These are phyloP conservation scores for Physcomitrium patens DNA, from an alignment of 225 moss, liverwort and hornwort species.

Conservation along the genomic window DNA sequence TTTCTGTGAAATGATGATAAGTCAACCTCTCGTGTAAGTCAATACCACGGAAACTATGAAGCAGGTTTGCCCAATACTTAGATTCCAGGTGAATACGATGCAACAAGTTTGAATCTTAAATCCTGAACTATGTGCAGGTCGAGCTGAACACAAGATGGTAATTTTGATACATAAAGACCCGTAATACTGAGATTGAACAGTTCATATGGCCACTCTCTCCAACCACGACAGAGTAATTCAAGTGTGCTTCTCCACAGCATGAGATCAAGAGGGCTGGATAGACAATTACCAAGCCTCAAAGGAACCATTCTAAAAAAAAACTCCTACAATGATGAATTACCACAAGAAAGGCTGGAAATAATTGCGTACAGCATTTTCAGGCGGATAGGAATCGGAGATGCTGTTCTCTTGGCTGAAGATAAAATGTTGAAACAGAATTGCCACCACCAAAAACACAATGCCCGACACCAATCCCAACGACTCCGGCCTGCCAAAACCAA, in stretches of 20 bases:
- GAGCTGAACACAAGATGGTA: constrained; percentile 25
- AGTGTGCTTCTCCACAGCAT: constrained; percentile 7
- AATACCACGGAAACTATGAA: no score
- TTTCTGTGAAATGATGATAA: no score
- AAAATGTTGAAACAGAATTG: constrained; percentile 88
- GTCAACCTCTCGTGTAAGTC: no score
- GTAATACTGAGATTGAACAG: constrained; percentile 16
- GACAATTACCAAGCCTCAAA: constrained; percentile 20
- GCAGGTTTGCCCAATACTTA: no score
- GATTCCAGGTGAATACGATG: no score
- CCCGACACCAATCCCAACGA: constrained; percentile 89
- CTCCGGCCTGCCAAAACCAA: constrained; percentile 74
- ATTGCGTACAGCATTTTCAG: constrained; percentile 29
- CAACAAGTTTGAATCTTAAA: neutral
- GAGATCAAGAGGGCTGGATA: constrained; percentile 37
- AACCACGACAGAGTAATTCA: constrained; percentile 21
- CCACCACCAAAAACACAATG: constrained; percentile 80
- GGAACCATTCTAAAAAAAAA: no score
- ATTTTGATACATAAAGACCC: constrained; percentile 24
- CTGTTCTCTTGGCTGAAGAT: constrained; percentile 87
- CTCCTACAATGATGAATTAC: no score
- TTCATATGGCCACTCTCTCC: constrained; percentile 30
- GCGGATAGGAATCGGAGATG: constrained; percentile 63
- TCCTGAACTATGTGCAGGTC: constrained; percentile 17
- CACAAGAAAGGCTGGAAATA: no score